Evolutionary conservation across 768 basidiomycete species (phyloP).

Genomic region (Cystobasidium onofrii): DNA sequence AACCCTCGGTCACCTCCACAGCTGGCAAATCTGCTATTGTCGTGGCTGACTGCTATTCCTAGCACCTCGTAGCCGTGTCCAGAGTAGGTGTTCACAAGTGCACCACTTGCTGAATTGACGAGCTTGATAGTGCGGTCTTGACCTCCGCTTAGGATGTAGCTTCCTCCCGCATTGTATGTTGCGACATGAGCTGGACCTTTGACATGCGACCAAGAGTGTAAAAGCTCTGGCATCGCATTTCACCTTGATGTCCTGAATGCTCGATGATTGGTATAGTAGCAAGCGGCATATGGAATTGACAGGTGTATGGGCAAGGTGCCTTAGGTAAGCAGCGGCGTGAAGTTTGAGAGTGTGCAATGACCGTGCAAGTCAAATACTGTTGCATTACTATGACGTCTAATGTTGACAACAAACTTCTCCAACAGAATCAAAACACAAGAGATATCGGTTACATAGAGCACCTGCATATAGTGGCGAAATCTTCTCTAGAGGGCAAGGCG

Average conservation of each 20-base stretch:
- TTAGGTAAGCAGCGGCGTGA: too few species aligned
- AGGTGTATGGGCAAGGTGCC: too few species aligned
- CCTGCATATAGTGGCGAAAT: not conserved
- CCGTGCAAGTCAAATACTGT: too few species aligned
- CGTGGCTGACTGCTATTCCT: constrained; percentile 63
- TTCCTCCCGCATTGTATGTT: constrained; percentile 84
- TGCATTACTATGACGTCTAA: not conserved
- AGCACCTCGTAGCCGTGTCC: constrained; percentile 95
- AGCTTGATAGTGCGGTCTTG: constrained; percentile 80
- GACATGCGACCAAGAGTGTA: constrained; percentile 43
- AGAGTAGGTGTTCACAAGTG: constrained; percentile 81
- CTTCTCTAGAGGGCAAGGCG: constrained; percentile 3
- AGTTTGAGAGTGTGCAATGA: too few species aligned
- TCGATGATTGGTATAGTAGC: not conserved
- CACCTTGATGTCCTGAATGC: not conserved
- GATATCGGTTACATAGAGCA: not conserved
- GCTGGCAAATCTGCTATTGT: constrained; percentile 27
- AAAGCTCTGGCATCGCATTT: constrained; percentile 16
- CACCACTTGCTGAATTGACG: constrained; percentile 78
- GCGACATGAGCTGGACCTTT: constrained; percentile 76
- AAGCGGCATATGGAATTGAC: not conserved
- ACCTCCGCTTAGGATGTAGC: constrained; percentile 86
- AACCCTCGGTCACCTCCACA: constrained; percentile 31
- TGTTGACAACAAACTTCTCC: not conserved
- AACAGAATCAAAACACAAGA: not conserved